Conservation (phyloP, 495 filamentous ascomycete genomes). For the Hypomontagnella monticulosa region DNA sequence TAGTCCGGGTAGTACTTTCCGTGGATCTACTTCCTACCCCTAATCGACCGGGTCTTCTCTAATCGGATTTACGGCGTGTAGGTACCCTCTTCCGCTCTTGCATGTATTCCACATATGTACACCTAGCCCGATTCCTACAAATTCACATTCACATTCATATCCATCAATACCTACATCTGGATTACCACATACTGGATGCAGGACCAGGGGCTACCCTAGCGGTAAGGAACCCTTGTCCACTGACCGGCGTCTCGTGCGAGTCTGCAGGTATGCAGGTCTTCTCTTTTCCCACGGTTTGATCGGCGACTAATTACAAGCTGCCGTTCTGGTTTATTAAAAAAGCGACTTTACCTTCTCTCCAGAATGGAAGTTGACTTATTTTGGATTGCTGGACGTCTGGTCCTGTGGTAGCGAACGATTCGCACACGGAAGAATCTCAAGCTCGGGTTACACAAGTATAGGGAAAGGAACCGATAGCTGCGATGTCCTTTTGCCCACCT, state of each 20-base stretch:
- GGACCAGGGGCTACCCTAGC: conserved; percentile 20
- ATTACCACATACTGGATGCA: background rate
- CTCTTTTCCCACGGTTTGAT: conserved; percentile 41
- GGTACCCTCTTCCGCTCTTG: too few relatives aligned
- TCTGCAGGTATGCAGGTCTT: conserved; percentile 13
- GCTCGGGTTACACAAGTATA: conserved; percentile 29
- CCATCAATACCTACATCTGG: background rate
- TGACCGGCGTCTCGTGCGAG: conserved; percentile 27
- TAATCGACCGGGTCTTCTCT: too few relatives aligned
- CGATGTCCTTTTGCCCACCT: conserved; percentile 32
- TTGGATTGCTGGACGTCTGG: conserved; percentile 20
- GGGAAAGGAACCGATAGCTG: conserved; percentile 37
- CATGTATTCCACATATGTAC: too few relatives aligned
- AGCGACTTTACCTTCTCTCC: conserved; percentile 25
- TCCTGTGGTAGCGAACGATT: conserved; percentile 11
- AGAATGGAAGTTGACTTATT: conserved; percentile 24
- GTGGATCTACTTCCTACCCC: too few relatives aligned
- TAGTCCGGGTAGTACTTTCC: too few relatives aligned
- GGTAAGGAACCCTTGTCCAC: conserved; percentile 20
- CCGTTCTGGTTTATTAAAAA: conserved; percentile 40
- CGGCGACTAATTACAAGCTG: conserved; percentile 46
- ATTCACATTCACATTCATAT: too few relatives aligned
- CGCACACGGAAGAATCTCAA: conserved; percentile 10
- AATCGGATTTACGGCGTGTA: too few relatives aligned
- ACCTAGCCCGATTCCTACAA: too few relatives aligned